Conservation (phyloP, 2,329 filamentous ascomycete species). For the Alternaria brassicicola region DNA sequence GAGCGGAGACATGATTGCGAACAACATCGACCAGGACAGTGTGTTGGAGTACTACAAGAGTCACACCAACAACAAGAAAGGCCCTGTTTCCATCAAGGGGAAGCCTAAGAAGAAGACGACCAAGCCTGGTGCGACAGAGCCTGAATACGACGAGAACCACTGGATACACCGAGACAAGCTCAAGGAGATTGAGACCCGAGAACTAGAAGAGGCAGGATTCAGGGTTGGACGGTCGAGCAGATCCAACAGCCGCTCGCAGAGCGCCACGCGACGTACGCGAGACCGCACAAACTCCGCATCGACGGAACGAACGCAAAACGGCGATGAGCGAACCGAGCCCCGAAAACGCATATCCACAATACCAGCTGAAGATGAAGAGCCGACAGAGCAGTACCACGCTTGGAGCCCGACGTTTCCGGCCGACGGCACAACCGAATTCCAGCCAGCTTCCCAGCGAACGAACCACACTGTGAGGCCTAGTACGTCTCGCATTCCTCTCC, state of each 20-base stretch:
- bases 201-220: constrained; percentile 80
- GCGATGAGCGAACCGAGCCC: constrained; percentile 38
- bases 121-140: constrained; percentile 21
- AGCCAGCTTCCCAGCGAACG: constrained; percentile 51
- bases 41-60: constrained; percentile 54
- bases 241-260: constrained; percentile 48
- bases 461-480: constrained; percentile 60
- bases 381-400: constrained; percentile 31
- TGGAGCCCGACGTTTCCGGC: constrained; percentile 75
- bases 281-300: constrained; percentile 44
- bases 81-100: constrained; percentile 21
- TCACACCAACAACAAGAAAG: constrained; percentile 25
- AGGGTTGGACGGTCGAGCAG: constrained; percentile 56
- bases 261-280: constrained; percentile 32
- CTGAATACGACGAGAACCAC: constrained; percentile 65
- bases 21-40: constrained; percentile 55
- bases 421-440: constrained; percentile 72
- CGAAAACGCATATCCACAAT: constrained; percentile 46
- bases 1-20: constrained; percentile 52
- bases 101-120: constrained; percentile 39
- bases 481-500: constrained; percentile 83
- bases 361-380: constrained; percentile 54
- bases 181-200: constrained; percentile 78
- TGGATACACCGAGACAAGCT: constrained; percentile 90
- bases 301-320: constrained; percentile 28